phyloP scores from a whole-genome alignment of 2,329 filamentous ascomycete genomes.

The Penicillium sp. region DNA sequence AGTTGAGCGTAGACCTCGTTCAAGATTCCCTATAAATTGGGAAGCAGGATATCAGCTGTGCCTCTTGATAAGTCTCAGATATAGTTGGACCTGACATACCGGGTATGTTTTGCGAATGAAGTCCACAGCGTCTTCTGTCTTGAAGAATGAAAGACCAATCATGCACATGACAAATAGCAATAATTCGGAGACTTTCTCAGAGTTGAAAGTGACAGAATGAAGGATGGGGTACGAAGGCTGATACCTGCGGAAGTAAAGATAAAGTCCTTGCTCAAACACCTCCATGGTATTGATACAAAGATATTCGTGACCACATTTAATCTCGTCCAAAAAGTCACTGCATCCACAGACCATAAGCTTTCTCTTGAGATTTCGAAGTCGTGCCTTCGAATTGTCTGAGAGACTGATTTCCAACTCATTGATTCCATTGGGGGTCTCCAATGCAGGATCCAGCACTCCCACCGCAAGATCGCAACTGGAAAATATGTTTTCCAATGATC shows the following conservation, averaged over 20 bases:
- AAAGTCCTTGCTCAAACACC: constrained; percentile 7
- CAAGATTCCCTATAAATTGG: neutral
- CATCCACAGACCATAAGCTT: constrained; percentile 2
- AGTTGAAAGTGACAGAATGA: constrained; percentile 2
- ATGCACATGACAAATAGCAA: constrained; percentile 8
- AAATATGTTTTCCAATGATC: constrained; percentile 3
- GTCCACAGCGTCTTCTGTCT: constrained; percentile 4
- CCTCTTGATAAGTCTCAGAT: too few species aligned
- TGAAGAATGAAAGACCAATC: constrained; percentile 9
- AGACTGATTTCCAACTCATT: neutral
- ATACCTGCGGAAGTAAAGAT: constrained; percentile 9
- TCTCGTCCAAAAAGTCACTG: neutral
- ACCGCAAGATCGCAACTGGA: neutral
- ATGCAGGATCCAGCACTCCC: neutral
- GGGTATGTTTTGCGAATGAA: constrained; percentile 5
- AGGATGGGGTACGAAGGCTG: constrained; percentile 6
- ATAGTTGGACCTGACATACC: neutral
- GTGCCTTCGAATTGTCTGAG: neutral
- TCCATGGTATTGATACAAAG: constrained; percentile 6
- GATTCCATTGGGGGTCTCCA: neutral
- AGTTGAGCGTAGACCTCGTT: neutral
- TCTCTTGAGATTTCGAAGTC: constrained; percentile 1
- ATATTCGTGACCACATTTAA: constrained; percentile 1
- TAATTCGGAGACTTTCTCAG: constrained; percentile 1
- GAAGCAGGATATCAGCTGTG: neutral